Percentiles rank a stretch among this genome's conserved stretches.
These are phyloP conservation scores for Pythium pectinolyticum DNA, from an alignment of 352 stramenopile genomes.

Conservation along the genomic window DNA sequence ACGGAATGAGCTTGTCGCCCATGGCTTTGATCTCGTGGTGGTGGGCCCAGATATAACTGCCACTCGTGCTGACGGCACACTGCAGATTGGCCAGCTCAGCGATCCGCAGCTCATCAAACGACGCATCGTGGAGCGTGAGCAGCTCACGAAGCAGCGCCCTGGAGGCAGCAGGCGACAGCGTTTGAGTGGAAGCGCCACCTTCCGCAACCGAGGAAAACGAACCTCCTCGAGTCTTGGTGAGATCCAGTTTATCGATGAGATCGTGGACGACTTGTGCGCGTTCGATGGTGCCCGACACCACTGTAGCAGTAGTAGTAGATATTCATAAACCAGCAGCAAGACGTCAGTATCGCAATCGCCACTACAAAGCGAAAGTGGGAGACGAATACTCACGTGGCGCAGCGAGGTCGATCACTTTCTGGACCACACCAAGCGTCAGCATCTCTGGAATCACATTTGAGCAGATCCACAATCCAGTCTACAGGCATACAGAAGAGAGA, in stretches of 20 bases:
- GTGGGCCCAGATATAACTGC: slow-evolving; percentile 17
- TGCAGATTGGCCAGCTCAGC: slow-evolving; percentile 12
- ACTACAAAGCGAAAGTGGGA: neutral
- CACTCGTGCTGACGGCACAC: slow-evolving; percentile 15
- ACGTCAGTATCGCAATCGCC: neutral
- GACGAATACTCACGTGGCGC: neutral
- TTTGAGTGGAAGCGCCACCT: neutral
- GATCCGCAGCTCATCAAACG: slow-evolving; percentile 17
- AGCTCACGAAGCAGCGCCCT: slow-evolving; percentile 14
- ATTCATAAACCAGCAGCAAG: neutral
- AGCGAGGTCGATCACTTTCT: slow-evolving; percentile 10
- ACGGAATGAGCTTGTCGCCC: slow-evolving; percentile 7
- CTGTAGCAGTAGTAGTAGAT: neutral
- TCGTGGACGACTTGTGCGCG: slow-evolving; percentile 13
- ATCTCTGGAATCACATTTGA: slow-evolving; percentile 12
- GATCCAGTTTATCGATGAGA: slow-evolving; percentile 14
- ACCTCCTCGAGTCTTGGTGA: neutral
- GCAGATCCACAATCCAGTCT: slow-evolving; percentile 5
- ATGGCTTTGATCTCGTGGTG: slow-evolving; percentile 20
- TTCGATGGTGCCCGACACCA: neutral
- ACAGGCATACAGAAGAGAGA: no score
- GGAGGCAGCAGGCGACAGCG: slow-evolving; percentile 4
- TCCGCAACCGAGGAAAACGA: neutral
- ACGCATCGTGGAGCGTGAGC: slow-evolving; percentile 4
- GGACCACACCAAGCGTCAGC: slow-evolving; percentile 18